These are phyloP conservation scores for Seiridium cupressi DNA, from an alignment of 2,329 filamentous ascomycete genomes.

Conservation along the genomic window DNA sequence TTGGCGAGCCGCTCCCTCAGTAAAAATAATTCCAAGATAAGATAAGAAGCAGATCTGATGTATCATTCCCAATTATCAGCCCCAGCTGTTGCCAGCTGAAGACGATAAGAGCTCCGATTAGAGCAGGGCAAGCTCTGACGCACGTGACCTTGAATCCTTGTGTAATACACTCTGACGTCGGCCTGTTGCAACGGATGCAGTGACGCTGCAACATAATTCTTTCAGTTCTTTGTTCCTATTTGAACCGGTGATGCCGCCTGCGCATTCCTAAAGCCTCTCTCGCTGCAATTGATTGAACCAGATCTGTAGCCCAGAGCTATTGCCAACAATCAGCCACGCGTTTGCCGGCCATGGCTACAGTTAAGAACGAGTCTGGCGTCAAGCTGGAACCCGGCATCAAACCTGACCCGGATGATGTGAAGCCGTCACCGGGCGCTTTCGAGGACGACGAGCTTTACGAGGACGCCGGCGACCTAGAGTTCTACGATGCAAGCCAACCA, in stretches of 20 bases:
- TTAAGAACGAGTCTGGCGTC: constrained; percentile 4
- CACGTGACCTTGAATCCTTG: constrained; percentile 2
- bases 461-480: constrained; percentile 56
- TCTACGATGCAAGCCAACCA: constrained; percentile 44
- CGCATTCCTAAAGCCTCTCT: background rate
- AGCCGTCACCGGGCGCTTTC: constrained; percentile 39
- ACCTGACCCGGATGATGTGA: constrained; percentile 43
- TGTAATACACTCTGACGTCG: constrained; percentile 4
- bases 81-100: too few relatives aligned
- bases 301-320: background rate
- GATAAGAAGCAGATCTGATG: background rate
- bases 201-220: background rate
- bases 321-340: background rate
- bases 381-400: constrained; percentile 37
- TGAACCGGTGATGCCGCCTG: background rate
- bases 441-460: constrained; percentile 69
- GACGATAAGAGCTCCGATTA: background rate
- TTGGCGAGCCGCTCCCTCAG: too few relatives aligned
- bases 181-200: background rate
- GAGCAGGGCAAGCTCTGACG: background rate
- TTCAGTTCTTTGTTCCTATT: constrained; percentile 1
- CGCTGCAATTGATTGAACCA: background rate
- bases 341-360: constrained; percentile 18
- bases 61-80: too few relatives aligned
- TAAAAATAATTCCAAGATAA: background rate